phyloP scores from a whole-genome alignment of 805 yeast genomes.

The Candida peoriensis region DNA sequence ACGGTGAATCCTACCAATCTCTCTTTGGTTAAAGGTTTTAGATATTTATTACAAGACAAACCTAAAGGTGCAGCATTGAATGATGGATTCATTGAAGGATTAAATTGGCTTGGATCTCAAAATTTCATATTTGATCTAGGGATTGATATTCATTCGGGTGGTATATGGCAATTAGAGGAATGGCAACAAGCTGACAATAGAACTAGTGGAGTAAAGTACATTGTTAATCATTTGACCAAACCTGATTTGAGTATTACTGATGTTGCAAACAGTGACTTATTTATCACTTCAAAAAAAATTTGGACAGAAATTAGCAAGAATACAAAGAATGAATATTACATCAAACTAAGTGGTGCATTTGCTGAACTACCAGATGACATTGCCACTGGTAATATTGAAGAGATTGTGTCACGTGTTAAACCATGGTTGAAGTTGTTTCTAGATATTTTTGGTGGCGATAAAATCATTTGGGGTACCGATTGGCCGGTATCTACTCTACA shows the following conservation, averaged over 20 bases:
- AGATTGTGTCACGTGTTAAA: constrained; percentile 15
- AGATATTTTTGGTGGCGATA: constrained; percentile 27
- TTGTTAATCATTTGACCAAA: constrained; percentile 40
- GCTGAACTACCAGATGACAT: constrained; percentile 29
- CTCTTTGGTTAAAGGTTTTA: constrained; percentile 32
- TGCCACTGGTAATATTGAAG: constrained; percentile 8
- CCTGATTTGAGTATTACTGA: constrained; percentile 26
- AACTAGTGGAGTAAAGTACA: constrained; percentile 26
- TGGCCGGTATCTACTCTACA: constrained; percentile 37
- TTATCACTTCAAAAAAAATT: constrained; percentile 21
- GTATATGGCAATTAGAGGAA: constrained; percentile 37
- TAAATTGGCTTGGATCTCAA: constrained; percentile 30
- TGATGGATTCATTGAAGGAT: constrained; percentile 25
- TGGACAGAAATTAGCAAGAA: constrained; percentile 17
- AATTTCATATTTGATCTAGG: constrained; percentile 38
- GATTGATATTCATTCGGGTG: constrained; percentile 33
- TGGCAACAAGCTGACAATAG: constrained; percentile 24
- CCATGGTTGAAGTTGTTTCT: constrained; percentile 31
- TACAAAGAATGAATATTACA: constrained; percentile 21
- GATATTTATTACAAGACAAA: constrained; percentile 40
- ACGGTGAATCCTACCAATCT: constrained; percentile 11
- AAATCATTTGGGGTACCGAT: constrained; percentile 38
- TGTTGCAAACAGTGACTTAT: constrained; percentile 6
- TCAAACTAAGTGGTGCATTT: constrained; percentile 39
- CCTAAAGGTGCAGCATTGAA: constrained; percentile 31